Conservation (phyloP, 257 asterid genomes). For the Solanum corneliomulleri region DNA sequence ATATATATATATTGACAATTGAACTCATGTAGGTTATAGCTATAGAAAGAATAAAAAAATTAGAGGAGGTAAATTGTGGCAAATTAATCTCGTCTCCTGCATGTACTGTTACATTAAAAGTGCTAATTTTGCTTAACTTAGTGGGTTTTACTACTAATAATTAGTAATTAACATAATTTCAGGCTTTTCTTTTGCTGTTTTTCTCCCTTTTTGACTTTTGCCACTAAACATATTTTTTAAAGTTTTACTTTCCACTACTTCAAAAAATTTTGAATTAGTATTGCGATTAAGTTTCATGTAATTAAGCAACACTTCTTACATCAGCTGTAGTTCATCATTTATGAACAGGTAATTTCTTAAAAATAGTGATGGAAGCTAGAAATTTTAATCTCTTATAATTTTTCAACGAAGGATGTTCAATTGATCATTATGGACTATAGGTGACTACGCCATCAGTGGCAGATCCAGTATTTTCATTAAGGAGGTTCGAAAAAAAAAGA, state of each 20-base stretch:
- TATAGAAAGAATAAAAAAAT: too few species aligned
- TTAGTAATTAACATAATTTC: neutral
- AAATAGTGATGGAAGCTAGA: too few species aligned
- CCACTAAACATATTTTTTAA: neutral
- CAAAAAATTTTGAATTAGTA: neutral
- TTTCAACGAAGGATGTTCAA: too few species aligned
- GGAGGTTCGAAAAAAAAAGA: too few species aligned
- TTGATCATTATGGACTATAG: neutral
- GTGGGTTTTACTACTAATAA: neutral
- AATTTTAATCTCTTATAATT: too few species aligned
- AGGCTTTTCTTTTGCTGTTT: neutral
- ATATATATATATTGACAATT: too few species aligned
- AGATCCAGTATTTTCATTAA: too few species aligned
- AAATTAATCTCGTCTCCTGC: neutral
- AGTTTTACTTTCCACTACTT: neutral
- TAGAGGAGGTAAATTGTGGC: neutral
- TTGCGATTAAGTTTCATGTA: neutral
- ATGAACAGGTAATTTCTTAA: neutral
- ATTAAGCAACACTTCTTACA: neutral
- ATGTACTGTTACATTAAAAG: neutral
- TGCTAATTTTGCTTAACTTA: neutral
- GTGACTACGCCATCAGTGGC: neutral
- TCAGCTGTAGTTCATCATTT: neutral
- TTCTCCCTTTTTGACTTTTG: neutral
- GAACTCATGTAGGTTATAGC: too few species aligned